Base-by-base conservation (phyloP, 345 rosid species). In the Salix exigua region DNA sequence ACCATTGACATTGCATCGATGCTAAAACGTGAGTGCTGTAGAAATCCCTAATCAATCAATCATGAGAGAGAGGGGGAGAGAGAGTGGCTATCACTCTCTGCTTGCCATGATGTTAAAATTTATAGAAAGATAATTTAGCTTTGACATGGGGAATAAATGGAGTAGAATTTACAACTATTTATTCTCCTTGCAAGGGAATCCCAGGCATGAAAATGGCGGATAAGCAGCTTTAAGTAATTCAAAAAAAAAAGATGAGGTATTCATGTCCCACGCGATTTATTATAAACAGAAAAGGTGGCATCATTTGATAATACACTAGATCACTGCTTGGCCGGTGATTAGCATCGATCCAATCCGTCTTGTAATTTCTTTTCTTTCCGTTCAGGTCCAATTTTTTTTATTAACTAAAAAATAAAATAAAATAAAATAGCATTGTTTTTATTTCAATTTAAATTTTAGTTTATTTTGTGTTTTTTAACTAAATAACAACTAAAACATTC, bases 251-350 rank as follows among this genome's bases (percentile, higher is more conserved):
- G 37, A 6, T 3, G 31, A 46, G n/a, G 37, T 1, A 17, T 4
- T 58, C 16, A 46, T 25, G 73, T 30, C 73, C 73, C 73, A 69
- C 58, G 23, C 73, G 38, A 48, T 48, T 70, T 50, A 25, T 70
- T 70, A n/a, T 33, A 3, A 25, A 17, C 62, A 26, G 2, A 25
- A 50, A 37, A 48, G 17, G 13, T 26, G 31, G 23, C 58, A 12
- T 23, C 17, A 48, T 48, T 48, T 8, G 21, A 28, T 26, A 28
- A 1, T 9, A n/a, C n/a, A n/a, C n/a, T n/a, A 2, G 14, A 2
- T 2, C 50, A 67, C 48, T 67, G 37, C 4, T 31, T 31, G 33
- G 5, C 33, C 33, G 2, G 37, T 33, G 37, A 33, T 33, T 33
- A 33, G 6, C 35, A 69, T 17, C 30, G 12, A 14, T 16, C 51